Conservation (phyloP, 179 eudicot species). For the Beta corolliflora region DNA sequence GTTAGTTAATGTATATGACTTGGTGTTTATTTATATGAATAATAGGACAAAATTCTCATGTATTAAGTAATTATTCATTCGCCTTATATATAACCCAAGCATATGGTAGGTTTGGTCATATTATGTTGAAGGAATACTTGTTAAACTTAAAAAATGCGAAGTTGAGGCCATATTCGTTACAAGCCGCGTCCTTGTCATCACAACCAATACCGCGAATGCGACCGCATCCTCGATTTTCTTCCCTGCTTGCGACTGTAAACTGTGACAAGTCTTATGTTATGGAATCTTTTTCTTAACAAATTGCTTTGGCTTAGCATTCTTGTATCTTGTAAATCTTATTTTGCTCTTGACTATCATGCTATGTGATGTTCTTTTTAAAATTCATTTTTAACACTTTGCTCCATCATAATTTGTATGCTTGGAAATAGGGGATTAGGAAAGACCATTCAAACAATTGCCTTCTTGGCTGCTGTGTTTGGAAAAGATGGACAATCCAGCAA, state of each 20-base stretch:
- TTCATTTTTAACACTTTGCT: slow-evolving; percentile 20
- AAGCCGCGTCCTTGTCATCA: no score
- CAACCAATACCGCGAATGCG: no score
- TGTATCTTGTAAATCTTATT: background rate
- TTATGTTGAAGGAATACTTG: no score
- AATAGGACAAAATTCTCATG: no score
- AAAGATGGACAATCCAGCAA: slow-evolving; percentile 64
- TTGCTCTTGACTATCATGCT: background rate
- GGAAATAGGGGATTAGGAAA: slow-evolving; percentile 89
- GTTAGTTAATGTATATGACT: no score
- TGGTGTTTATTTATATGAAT: no score
- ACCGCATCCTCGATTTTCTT: no score
- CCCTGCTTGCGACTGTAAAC: background rate
- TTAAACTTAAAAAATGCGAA: no score
- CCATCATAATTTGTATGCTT: slow-evolving; percentile 7
- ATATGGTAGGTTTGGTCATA: no score
- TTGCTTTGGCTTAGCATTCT: background rate
- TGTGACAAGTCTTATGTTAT: background rate
- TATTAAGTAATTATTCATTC: no score
- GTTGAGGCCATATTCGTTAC: no score
- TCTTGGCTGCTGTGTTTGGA: slow-evolving; percentile 89
- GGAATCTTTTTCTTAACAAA: background rate
- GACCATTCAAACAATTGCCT: slow-evolving; percentile 97
- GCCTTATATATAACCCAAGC: no score
- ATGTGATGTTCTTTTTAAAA: background rate